These are phyloP conservation scores for Pseudomicrostroma phylloplanum DNA, from an alignment of 1,284 basidiomycete genomes.

Conservation along the genomic window DNA sequence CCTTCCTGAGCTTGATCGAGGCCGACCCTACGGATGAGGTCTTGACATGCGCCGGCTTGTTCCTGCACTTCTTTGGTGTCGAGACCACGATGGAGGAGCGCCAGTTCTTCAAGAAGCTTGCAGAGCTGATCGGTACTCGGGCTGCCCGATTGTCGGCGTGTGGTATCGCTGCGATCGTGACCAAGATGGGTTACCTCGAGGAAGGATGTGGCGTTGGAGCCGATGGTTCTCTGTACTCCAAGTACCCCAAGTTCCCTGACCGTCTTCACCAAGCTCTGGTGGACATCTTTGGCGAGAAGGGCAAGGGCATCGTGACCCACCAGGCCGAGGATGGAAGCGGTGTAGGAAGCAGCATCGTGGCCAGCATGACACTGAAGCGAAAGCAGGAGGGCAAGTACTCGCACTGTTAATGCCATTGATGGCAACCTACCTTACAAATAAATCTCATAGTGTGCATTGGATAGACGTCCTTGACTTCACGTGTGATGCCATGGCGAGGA, in stretches of 20 bases:
- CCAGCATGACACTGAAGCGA: constrained; percentile 45
- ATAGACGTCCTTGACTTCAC: too few species aligned
- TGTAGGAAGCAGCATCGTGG: constrained; percentile 47
- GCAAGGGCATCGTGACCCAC: constrained; percentile 33
- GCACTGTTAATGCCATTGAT: constrained; percentile 19
- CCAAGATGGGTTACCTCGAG: constrained; percentile 46
- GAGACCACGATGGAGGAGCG: constrained; percentile 47
- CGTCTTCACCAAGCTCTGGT: constrained; percentile 44
- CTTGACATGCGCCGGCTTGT: constrained; percentile 90
- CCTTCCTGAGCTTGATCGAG: constrained; percentile 93
- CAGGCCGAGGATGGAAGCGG: constrained; percentile 49
- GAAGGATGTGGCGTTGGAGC: constrained; percentile 43
- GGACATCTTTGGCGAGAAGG: constrained; percentile 48
- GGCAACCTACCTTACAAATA: too few species aligned
- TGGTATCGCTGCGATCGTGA: constrained; percentile 45
- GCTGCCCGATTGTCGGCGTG: constrained; percentile 45
- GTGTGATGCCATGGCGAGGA: too few species aligned
- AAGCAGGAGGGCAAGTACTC: constrained; percentile 32
- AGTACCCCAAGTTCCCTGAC: constrained; percentile 47
- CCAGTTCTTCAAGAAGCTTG: constrained; percentile 58
- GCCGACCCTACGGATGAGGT: constrained; percentile 97
- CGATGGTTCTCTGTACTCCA: constrained; percentile 44
- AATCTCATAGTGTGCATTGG: too few species aligned
- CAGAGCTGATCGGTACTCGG: constrained; percentile 58
- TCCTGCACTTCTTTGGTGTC: constrained; percentile 56